A percentile compares a stretch with the other conserved stretches of the same genome.
Evolutionary conservation across 768 basidiomycete genomes (phyloP).

Genomic region (Mycena olivaceomarginata): DNA sequence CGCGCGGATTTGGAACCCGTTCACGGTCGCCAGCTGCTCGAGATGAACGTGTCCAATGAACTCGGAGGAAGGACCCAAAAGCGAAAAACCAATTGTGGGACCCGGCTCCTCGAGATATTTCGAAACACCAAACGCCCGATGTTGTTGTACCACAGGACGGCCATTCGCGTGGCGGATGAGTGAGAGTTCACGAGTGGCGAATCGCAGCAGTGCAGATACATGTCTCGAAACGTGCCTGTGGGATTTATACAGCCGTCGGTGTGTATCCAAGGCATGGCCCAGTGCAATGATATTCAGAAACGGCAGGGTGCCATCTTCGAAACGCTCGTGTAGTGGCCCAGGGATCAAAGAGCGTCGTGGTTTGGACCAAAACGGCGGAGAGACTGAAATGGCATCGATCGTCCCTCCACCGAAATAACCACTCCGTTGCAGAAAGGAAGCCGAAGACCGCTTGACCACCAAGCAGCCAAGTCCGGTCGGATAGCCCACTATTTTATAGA

Average conservation of each 20-base stretch:
- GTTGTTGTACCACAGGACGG: slow-evolving; percentile 37
- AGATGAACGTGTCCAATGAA: slow-evolving; percentile 43
- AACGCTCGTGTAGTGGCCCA: slow-evolving; percentile 38
- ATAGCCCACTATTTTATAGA: slow-evolving; percentile 77
- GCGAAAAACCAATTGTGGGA: slow-evolving; percentile 40
- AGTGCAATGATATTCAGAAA: slow-evolving; percentile 44
- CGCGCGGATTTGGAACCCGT: slow-evolving; percentile 44
- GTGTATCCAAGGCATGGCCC: slow-evolving; percentile 36
- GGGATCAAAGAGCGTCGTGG: slow-evolving; percentile 36
- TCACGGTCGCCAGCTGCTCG: slow-evolving; percentile 42
- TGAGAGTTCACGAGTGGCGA: slow-evolving; percentile 39
- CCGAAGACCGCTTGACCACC: slow-evolving; percentile 68
- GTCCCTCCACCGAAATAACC: slow-evolving; percentile 78
- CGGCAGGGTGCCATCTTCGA: slow-evolving; percentile 45
- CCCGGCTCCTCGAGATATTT: slow-evolving; percentile 38
- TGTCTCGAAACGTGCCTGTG: slow-evolving; percentile 40
- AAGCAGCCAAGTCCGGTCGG: slow-evolving; percentile 77
- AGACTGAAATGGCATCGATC: slow-evolving; percentile 74
- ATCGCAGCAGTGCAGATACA: slow-evolving; percentile 35
- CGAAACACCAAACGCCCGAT: slow-evolving; percentile 24
- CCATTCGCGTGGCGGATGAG: slow-evolving; percentile 38
- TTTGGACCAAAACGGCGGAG: slow-evolving; percentile 47
- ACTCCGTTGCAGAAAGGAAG: slow-evolving; percentile 59
- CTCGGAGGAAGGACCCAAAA: slow-evolving; percentile 37
- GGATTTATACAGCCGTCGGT: slow-evolving; percentile 41